These are phyloP conservation scores for Monosporascus sp. DNA, from an alignment of 2,329 filamentous ascomycete species.

Conservation along the genomic window DNA sequence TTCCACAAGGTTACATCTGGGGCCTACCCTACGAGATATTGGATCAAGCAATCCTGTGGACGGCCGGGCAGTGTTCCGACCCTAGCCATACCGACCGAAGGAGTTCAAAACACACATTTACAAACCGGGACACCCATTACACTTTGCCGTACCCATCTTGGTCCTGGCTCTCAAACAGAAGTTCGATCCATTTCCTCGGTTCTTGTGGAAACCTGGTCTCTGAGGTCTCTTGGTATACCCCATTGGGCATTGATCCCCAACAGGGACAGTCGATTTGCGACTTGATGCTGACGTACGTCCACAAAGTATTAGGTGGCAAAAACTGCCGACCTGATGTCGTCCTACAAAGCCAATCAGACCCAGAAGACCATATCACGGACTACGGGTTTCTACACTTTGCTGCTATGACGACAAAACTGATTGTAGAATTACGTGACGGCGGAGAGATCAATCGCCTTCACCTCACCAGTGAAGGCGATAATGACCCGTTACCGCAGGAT, in stretches of 20 bases:
- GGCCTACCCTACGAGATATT: slow-evolving; percentile 1
- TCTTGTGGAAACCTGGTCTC: not conserved
- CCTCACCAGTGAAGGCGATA: too few species aligned
- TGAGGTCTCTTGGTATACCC: not conserved
- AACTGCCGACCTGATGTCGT: not conserved
- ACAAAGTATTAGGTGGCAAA: not conserved
- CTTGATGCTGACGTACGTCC: not conserved
- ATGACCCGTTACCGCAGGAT: too few species aligned
- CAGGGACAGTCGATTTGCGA: not conserved
- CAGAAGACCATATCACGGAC: not conserved
- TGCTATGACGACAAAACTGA: not conserved
- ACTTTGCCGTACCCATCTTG: not conserved
- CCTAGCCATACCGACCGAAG: not conserved
- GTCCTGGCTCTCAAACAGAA: not conserved
- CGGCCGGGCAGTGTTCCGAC: not conserved
- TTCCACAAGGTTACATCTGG: slow-evolving; percentile 1
- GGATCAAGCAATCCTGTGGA: not conserved
- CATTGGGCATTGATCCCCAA: not conserved
- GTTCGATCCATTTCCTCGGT: not conserved
- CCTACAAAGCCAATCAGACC: not conserved
- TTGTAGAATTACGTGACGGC: not conserved
- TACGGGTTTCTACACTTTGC: slow-evolving; percentile 1
- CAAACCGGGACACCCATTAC: not conserved
- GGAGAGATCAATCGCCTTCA: not conserved
- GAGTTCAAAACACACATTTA: not conserved